Evolutionary conservation across 2,329 filamentous ascomycete genomes (phyloP).

Genomic region (Colletotrichum agaves): DNA sequence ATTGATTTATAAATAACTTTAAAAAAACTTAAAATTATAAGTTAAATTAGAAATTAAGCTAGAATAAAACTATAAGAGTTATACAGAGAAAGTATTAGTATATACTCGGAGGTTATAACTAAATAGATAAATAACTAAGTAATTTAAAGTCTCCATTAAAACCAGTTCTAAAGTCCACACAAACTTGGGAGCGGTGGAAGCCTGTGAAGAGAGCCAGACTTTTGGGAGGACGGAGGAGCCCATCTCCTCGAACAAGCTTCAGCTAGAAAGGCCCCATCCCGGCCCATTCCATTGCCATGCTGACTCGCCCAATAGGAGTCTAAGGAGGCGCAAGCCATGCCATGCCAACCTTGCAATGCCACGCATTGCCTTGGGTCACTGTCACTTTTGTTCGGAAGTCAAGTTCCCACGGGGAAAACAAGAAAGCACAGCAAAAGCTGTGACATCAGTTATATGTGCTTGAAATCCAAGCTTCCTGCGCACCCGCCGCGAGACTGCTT

Average conservation of each 20-base stretch:
- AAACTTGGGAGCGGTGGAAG: too few species aligned
- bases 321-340: conserved; percentile 2
- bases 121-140: too few species aligned
- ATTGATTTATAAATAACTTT: too few species aligned
- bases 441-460: conserved; percentile 16
- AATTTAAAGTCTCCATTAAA: too few species aligned
- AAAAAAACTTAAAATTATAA: too few species aligned
- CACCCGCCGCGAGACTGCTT: not conserved
- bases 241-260: conserved; percentile 32
- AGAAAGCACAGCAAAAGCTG: conserved; percentile 5
- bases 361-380: conserved; percentile 31
- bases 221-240: not conserved
- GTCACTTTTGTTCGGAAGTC: conserved; percentile 1
- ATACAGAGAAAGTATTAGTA: too few species aligned
- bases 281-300: conserved; percentile 14
- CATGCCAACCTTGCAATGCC: conserved; percentile 5
- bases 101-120: too few species aligned
- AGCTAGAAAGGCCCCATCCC: conserved; percentile 30
- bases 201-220: not conserved
- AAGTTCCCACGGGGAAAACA: not conserved
- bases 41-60: too few species aligned
- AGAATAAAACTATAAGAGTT: too few species aligned
- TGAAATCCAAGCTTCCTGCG: not conserved
- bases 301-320: conserved; percentile 18
- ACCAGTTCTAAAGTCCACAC: too few species aligned